These are phyloP conservation scores for Tremella fuciformis DNA, from an alignment of 768 basidiomycete species.

Conservation along the genomic window DNA sequence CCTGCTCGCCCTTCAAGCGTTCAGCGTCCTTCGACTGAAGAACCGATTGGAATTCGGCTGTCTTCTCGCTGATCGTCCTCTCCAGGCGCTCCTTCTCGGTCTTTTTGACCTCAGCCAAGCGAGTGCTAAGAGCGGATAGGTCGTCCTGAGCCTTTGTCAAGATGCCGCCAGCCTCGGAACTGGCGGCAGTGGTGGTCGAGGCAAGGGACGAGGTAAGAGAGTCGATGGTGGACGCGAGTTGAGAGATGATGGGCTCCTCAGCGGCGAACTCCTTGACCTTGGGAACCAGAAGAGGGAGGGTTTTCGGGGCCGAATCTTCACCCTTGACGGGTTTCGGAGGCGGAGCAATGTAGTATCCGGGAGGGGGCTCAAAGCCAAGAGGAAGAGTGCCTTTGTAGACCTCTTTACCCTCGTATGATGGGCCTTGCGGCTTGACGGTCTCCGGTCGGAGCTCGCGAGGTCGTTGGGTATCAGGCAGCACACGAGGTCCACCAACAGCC, in stretches of 20 bases:
- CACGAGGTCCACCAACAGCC: conserved; percentile 11
- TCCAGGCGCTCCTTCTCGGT: conserved; percentile 71
- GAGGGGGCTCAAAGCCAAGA: conserved; percentile 90
- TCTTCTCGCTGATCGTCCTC: conserved; percentile 72
- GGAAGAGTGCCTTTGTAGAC: conserved; percentile 69
- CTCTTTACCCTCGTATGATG: conserved; percentile 41
- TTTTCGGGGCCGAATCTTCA: conserved; percentile 45
- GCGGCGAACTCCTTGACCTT: conserved; percentile 65
- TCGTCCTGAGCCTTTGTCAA: conserved; percentile 78
- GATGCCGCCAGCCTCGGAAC: conserved; percentile 60
- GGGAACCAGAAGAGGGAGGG: conserved; percentile 77
- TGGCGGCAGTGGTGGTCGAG: conserved; percentile 51
- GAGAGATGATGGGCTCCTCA: conserved; percentile 87
- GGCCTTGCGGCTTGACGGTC: conserved; percentile 42
- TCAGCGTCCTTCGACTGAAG: conserved; percentile 76
- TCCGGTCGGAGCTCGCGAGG: conserved; percentile 48
- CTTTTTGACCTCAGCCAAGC: conserved; percentile 74
- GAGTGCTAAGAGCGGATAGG: conserved; percentile 69
- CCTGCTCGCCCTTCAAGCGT: conserved; percentile 79
- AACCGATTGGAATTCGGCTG: conserved; percentile 63
- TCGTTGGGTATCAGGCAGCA: conserved; percentile 42
- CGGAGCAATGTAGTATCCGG: conserved; percentile 66
- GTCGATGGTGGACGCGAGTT: conserved; percentile 90
- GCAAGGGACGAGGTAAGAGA: conserved; percentile 79
- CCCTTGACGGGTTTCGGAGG: conserved; percentile 24